Evolutionary conservation across 2,329 filamentous ascomycete species (phyloP).

Genomic region (Trichoderma citrinoviride): DNA sequence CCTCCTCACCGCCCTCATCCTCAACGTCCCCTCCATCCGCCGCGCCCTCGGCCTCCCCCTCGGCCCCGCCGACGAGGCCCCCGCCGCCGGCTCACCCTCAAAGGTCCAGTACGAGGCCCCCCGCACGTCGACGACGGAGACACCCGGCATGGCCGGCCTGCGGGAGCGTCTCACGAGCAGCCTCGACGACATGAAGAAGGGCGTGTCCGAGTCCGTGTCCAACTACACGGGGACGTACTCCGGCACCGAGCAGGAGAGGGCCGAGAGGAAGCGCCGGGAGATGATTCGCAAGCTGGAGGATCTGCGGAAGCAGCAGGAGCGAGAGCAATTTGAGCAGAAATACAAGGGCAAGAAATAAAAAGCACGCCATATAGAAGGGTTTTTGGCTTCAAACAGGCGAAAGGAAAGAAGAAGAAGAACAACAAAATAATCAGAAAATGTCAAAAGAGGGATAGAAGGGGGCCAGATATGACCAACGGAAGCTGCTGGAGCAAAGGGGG

Average conservation of each 20-base stretch:
- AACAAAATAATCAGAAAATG: not conserved
- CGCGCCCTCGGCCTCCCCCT: slow-evolving; percentile 39
- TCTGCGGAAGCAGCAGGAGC: slow-evolving; percentile 37
- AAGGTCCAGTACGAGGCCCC: slow-evolving; percentile 38
- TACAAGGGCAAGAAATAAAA: slow-evolving; percentile 35
- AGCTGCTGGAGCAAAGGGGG: not conserved
- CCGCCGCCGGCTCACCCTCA: not conserved
- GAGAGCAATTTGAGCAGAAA: slow-evolving; percentile 42
- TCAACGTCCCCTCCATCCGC: slow-evolving; percentile 42
- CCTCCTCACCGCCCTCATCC: slow-evolving; percentile 38
- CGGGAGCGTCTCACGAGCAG: slow-evolving; percentile 35
- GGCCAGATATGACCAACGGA: not conserved
- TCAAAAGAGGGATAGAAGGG: not conserved
- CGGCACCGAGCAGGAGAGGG: slow-evolving; percentile 35
- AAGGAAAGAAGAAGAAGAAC: not conserved
- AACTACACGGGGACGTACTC: slow-evolving; percentile 37
- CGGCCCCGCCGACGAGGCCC: slow-evolving; percentile 28
- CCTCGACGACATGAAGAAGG: slow-evolving; percentile 40
- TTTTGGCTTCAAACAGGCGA: no score
- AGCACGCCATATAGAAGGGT: no score
- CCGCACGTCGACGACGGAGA: slow-evolving; percentile 23
- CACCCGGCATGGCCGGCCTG: slow-evolving; percentile 7
- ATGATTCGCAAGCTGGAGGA: slow-evolving; percentile 37
- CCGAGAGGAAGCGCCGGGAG: slow-evolving; percentile 37
- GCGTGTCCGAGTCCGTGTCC: slow-evolving; percentile 35